Evolutionary conservation across 106 monocot genomes (phyloP).

Genomic region (Platanthera guangdongensis): DNA sequence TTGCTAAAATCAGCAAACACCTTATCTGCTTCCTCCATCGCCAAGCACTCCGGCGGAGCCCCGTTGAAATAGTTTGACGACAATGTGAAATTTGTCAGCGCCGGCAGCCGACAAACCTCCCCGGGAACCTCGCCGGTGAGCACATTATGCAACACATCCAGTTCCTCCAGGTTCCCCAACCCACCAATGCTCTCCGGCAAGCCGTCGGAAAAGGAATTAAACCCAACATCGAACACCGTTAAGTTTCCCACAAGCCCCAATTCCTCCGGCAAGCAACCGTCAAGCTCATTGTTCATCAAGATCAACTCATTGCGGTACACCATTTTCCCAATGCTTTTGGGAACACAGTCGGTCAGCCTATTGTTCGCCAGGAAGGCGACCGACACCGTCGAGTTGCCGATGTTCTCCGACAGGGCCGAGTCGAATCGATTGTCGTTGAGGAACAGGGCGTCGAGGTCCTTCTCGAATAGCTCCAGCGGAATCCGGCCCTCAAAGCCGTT

Average conservation of each 20-base stretch:
- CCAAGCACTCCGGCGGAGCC: neutral
- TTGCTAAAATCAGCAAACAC: neutral
- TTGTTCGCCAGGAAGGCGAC: constrained; percentile 29
- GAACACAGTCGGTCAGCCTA: constrained; percentile 29
- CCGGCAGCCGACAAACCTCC: constrained; percentile 11
- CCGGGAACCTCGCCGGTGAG: constrained; percentile 21
- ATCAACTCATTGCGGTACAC: constrained; percentile 12
- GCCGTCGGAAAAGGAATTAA: neutral
- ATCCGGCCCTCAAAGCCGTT: neutral
- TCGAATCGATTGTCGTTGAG: constrained; percentile 18
- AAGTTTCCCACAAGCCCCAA: constrained; percentile 10
- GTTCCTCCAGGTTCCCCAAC: constrained; percentile 14
- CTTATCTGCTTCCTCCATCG: neutral
- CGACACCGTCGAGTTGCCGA: constrained; percentile 15
- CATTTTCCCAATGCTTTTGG: constrained; percentile 21
- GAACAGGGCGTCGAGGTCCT: constrained; percentile 8
- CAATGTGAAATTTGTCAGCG: neutral
- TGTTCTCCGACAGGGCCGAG: constrained; percentile 9
- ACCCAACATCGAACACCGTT: neutral
- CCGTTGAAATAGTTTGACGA: neutral
- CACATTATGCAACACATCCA: constrained; percentile 22
- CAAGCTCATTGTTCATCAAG: constrained; percentile 31
- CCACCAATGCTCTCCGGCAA: constrained; percentile 1
- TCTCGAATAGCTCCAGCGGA: neutral
- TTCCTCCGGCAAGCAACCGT: constrained; percentile 30